These are phyloP conservation scores for Deinandra increscens DNA, from an alignment of 129 eudicot species.

Conservation along the genomic window DNA sequence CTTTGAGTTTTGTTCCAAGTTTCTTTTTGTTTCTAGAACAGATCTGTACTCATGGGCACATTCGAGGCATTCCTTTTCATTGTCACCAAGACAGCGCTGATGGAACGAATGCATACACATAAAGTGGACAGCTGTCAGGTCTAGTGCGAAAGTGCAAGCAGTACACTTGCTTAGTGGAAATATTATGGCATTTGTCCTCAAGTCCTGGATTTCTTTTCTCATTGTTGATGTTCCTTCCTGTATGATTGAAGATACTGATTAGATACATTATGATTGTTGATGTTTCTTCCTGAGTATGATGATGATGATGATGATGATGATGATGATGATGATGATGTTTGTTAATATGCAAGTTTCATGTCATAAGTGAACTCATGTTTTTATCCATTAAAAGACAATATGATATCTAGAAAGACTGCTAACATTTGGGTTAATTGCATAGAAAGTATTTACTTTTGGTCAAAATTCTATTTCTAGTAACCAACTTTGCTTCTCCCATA, in stretches of 20 bases:
- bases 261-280: neutral
- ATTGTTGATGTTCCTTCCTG: conserved; percentile 90
- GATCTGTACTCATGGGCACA: conserved; percentile 94
- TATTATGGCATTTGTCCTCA: conserved; percentile 91
- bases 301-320: too few species aligned
- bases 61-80: conserved; percentile 93
- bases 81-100: conserved; percentile 96
- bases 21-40: conserved; percentile 81
- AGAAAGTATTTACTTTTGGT: neutral
- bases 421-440: conserved; percentile 4
- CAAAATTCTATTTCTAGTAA: neutral
- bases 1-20: conserved; percentile 78
- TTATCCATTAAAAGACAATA: neutral
- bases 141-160: conserved; percentile 91
- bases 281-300: too few species aligned
- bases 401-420: neutral
- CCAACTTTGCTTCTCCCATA: neutral
- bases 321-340: too few species aligned
- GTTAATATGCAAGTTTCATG: neutral
- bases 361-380: conserved; percentile 11
- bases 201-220: conserved; percentile 94
- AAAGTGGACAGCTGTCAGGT: conserved; percentile 97
- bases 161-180: conserved; percentile 97
- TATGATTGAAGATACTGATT: conserved; percentile 16
- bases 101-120: conserved; percentile 99